These are phyloP conservation scores for Tricholoma matsutake DNA, from an alignment of 768 basidiomycete genomes.

Conservation along the genomic window DNA sequence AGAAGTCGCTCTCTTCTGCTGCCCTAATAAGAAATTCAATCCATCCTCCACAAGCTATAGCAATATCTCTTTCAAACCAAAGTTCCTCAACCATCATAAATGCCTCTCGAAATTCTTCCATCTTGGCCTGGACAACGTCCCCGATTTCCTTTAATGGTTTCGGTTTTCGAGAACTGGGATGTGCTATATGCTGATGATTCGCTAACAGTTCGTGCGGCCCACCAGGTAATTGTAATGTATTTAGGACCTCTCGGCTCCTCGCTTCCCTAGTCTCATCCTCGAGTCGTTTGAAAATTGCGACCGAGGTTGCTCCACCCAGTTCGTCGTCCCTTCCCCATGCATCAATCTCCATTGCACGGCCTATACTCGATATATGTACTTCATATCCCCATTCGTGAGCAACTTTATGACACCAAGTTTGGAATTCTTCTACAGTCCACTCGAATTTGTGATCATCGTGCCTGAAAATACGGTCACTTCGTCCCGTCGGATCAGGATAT, in stretches of 20 bases:
- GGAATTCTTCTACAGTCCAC: slow-evolving; percentile 79
- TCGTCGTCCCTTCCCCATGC: slow-evolving; percentile 68
- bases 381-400: slow-evolving; percentile 73
- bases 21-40: slow-evolving; percentile 52
- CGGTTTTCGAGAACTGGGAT: slow-evolving; percentile 45
- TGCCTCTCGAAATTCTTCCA: slow-evolving; percentile 51
- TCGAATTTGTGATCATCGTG: slow-evolving; percentile 89
- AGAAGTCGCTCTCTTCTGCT: slow-evolving; percentile 38
- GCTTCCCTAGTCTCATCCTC: slow-evolving; percentile 37
- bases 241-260: slow-evolving; percentile 33
- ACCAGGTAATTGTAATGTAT: slow-evolving; percentile 19
- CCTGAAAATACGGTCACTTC: slow-evolving; percentile 73
- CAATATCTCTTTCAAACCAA: slow-evolving; percentile 48
- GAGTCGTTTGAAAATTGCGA: slow-evolving; percentile 56
- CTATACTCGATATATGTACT: slow-evolving; percentile 58
- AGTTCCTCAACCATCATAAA: slow-evolving; percentile 48
- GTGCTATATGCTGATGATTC: slow-evolving; percentile 47
- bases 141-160: slow-evolving; percentile 45
- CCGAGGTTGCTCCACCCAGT: slow-evolving; percentile 64
- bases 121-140: slow-evolving; percentile 43
- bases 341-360: slow-evolving; percentile 56
- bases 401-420: slow-evolving; percentile 50
- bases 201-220: slow-evolving; percentile 46
- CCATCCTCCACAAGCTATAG: slow-evolving; percentile 55
- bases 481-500: slow-evolving; percentile 68